These are phyloP conservation scores for Medicago ruthenica DNA, from an alignment of 306 rosid genomes.

Conservation along the genomic window DNA sequence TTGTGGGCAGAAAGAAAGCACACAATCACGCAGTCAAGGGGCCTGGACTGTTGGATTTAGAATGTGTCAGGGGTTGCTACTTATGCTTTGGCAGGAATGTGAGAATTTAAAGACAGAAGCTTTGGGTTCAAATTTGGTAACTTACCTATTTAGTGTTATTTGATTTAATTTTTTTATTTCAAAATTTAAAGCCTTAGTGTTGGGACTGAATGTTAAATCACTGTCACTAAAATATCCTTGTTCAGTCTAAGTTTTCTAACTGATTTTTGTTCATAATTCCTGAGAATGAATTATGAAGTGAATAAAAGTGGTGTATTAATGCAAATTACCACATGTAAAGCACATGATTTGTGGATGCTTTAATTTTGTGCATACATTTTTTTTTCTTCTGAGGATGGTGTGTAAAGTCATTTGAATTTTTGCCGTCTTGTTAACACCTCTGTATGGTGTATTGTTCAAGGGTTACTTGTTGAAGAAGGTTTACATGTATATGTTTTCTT, in stretches of 20 bases:
- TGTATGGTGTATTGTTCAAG: conserved; percentile 55
- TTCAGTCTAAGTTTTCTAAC: conserved; percentile 15
- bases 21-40: neutral
- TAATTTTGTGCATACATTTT: neutral
- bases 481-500: conserved; percentile 82
- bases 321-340: conserved; percentile 5
- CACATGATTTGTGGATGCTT: neutral
- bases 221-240: neutral
- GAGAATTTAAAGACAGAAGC: too few relatives aligned
- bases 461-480: conserved; percentile 73
- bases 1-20: neutral
- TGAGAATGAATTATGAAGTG: conserved; percentile 21
- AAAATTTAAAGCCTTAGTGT: conserved; percentile 12
- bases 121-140: too few relatives aligned
- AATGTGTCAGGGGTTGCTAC: neutral
- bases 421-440: conserved; percentile 36
- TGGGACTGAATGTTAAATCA: conserved; percentile 31
- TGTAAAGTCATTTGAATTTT: conserved; percentile 2
- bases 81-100: neutral
- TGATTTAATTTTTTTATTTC: neutral
- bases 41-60: neutral
- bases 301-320: conserved; percentile 15
- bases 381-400: conserved; percentile 18
- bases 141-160: too few relatives aligned
- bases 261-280: neutral